Conservation (phyloP, 345 rosid genomes). For the Geranium rotundifolium region DNA sequence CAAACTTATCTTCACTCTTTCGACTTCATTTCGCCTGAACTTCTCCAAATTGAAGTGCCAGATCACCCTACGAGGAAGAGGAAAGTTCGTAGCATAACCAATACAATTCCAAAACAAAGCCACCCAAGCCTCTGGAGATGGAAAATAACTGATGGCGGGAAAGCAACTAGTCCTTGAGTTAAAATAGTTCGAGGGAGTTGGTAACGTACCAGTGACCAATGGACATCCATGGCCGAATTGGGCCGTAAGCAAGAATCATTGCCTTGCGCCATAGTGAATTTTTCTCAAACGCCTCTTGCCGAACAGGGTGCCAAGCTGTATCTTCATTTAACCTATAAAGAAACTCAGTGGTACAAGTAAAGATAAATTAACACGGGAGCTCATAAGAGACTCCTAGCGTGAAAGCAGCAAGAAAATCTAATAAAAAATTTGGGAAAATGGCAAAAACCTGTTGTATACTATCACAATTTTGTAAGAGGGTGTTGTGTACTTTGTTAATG, state of each 20-base stretch:
- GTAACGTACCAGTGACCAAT: conserved; percentile 74
- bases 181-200: background rate
- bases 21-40: conserved; percentile 74
- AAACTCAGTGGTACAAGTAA: background rate
- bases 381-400: no score
- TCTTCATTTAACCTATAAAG: conserved; percentile 60
- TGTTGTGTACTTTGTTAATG: no score
- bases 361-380: background rate
- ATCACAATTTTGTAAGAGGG: no score
- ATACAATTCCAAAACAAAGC: background rate
- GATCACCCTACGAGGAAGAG: conserved; percentile 42
- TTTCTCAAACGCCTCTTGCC: conserved; percentile 56
- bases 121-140: background rate
- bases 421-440: no score
- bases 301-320: conserved; percentile 94
- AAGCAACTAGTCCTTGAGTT: background rate
- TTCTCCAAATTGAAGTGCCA: conserved; percentile 75
- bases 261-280: conserved; percentile 58
- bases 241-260: conserved; percentile 71
- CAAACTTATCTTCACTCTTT: conserved; percentile 85
- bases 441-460: no score
- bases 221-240: conserved; percentile 94
- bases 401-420: no score
- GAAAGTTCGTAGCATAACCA: conserved; percentile 4
- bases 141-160: background rate